Evolutionary conservation across 768 basidiomycete species (phyloP).

Genomic region (Coprinopsis marcescibilis): DNA sequence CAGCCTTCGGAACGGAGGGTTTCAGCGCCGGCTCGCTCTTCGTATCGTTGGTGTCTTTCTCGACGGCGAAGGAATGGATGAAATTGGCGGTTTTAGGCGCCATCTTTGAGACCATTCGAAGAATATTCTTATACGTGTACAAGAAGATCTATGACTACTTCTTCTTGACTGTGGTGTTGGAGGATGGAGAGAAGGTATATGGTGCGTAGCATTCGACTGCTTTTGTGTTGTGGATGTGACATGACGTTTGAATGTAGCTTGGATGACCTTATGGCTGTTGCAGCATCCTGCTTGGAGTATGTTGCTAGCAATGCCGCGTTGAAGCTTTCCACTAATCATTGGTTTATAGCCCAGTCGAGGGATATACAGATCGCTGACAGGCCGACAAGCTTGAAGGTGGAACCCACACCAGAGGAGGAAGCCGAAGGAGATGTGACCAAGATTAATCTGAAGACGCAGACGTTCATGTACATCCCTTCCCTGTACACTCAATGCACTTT

Average conservation of each 20-base stretch:
- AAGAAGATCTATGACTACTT: conserved; percentile 40
- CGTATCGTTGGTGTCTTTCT: conserved; percentile 42
- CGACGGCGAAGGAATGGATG: conserved; percentile 59
- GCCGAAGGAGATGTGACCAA: no score
- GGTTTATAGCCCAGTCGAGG: no score
- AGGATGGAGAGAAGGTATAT: conserved; percentile 49
- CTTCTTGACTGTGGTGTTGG: conserved; percentile 58
- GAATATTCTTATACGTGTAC: conserved; percentile 39
- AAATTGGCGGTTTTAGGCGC: conserved; percentile 61
- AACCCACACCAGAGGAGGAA: no score
- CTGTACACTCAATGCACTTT: conserved; percentile 31
- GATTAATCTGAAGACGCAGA: no score
- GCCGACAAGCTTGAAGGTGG: no score
- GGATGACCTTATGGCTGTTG: conserved; percentile 69
- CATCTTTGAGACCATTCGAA: conserved; percentile 51
- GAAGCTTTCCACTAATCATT: no score
- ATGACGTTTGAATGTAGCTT: no score
- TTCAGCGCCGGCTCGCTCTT: conserved; percentile 28
- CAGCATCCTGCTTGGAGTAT: conserved; percentile 53
- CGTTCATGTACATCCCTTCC: conserved; percentile 40
- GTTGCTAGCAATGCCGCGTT: conserved; percentile 15
- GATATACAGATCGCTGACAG: no score
- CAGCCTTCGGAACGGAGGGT: no score
- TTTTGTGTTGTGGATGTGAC: no score
- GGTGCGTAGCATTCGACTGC: conserved; percentile 30